Conservation (phyloP, 257 asterid species). For the Rauvolfia tetraphylla region DNA sequence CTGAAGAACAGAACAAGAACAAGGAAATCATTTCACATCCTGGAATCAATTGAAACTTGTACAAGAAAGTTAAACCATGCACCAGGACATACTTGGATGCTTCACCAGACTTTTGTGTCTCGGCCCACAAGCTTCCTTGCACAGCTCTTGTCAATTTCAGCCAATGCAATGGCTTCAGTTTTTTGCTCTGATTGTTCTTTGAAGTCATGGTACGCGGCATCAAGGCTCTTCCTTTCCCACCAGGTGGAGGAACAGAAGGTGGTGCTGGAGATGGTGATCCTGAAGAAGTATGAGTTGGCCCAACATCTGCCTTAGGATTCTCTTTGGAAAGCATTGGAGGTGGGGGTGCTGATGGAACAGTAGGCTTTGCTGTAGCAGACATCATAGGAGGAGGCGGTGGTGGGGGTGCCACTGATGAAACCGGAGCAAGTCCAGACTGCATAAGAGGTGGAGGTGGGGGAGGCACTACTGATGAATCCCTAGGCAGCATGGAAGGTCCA, state of each 20-base stretch:
- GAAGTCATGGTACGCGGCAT: constrained; percentile 55
- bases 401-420: constrained; percentile 34
- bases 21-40: background rate
- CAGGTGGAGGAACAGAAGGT: constrained; percentile 62
- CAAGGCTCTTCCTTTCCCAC: constrained; percentile 50
- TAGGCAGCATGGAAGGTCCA: constrained; percentile 17
- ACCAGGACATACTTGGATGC: constrained; percentile 60
- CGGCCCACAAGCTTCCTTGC: constrained; percentile 98
- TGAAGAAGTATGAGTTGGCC: constrained; percentile 25
- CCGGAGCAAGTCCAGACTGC: constrained; percentile 28
- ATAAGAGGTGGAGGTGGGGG: constrained; percentile 44
- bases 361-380: constrained; percentile 8
- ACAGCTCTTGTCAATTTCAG: constrained; percentile 85
- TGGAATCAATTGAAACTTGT: constrained; percentile 2
- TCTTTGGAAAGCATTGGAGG: constrained; percentile 45
- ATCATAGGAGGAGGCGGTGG: constrained; percentile 41
- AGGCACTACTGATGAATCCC: constrained; percentile 19
- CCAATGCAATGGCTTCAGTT: constrained; percentile 93
- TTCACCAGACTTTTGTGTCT: constrained; percentile 79
- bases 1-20: constrained; percentile 33
- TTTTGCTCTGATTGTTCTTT: constrained; percentile 57
- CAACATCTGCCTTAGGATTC: constrained; percentile 17
- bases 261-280: constrained; percentile 80
- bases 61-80: constrained; percentile 9
- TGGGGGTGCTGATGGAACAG: constrained; percentile 64